Percentiles rank a stretch among this genome's conserved stretches.
Evolutionary conservation across 2,329 filamentous ascomycete species (phyloP).

Genomic region (Botrytis cinerea): DNA sequence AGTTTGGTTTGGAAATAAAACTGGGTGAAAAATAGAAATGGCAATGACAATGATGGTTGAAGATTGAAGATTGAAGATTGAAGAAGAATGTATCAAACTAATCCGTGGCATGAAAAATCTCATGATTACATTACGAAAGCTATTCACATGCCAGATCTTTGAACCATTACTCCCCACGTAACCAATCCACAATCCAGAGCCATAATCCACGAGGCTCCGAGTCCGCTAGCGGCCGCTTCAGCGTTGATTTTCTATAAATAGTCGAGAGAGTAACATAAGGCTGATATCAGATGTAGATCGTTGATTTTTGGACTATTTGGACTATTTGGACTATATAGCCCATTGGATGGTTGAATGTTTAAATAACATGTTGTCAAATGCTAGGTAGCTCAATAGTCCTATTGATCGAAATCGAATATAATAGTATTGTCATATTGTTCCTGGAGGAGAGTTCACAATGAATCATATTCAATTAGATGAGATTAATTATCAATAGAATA

Average conservation of each 20-base stretch:
- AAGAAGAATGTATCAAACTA: not conserved
- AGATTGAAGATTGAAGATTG: not conserved
- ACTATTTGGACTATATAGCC: not conserved
- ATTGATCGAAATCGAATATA: not conserved
- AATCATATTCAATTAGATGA: not conserved
- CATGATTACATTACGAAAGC: not conserved
- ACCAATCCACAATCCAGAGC: not conserved
- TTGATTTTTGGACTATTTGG: not conserved
- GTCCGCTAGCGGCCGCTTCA: not conserved
- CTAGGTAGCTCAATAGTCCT: not conserved
- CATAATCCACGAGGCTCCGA: not conserved
- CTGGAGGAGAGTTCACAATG: not conserved
- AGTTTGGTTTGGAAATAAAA: not conserved
- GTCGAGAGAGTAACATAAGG: not conserved
- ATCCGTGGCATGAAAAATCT: not conserved
- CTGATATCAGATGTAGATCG: conserved; percentile 8
- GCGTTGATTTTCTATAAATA: not conserved
- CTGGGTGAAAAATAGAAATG: not conserved
- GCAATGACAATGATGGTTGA: not conserved
- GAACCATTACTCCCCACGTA: not conserved
- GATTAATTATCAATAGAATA: not conserved
- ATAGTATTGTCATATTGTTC: not conserved
- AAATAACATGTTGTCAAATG: not conserved
- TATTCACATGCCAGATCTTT: conserved; percentile 16
- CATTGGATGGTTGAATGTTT: not conserved